phyloP scores from a whole-genome alignment of 345 rosid genomes.

The Citrus glauca region DNA sequence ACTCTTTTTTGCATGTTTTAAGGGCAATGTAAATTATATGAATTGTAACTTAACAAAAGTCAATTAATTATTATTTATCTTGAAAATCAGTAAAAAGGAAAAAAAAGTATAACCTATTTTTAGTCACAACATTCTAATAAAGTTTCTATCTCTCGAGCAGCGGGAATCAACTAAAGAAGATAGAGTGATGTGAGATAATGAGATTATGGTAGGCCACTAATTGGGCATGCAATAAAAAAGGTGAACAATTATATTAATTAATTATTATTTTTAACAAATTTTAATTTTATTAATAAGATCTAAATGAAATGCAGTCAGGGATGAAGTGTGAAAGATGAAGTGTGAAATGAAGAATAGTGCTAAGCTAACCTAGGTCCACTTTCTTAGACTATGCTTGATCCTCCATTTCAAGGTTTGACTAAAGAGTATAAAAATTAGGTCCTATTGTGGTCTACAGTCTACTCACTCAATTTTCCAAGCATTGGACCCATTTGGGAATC shows the following conservation, averaged over 20 bases:
- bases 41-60: too few species aligned
- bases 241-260: neutral
- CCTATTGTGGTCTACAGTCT: slow-evolving; percentile 13
- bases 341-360: neutral
- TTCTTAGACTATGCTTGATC: neutral
- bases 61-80: neutral
- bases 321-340: slow-evolving; percentile 10
- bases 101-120: neutral
- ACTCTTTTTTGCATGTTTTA: too few species aligned
- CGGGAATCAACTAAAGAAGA: slow-evolving; percentile 17
- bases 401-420: slow-evolving; percentile 13
- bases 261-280: neutral
- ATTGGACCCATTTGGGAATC: neutral
- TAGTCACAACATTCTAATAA: neutral
- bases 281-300: neutral
- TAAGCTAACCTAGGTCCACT: slow-evolving; percentile 5
- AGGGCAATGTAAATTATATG: too few species aligned
- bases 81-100: too few species aligned
- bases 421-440: neutral
- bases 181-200: neutral
- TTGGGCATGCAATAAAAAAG: slow-evolving; percentile 24
- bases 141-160: slow-evolving; percentile 22
- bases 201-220: slow-evolving; percentile 19
- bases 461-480: neutral
- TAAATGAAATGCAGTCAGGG: neutral